Base-by-base conservation (phyloP, 495 filamentous ascomycete genomes). In the Aspergillus nidulans region DNA sequence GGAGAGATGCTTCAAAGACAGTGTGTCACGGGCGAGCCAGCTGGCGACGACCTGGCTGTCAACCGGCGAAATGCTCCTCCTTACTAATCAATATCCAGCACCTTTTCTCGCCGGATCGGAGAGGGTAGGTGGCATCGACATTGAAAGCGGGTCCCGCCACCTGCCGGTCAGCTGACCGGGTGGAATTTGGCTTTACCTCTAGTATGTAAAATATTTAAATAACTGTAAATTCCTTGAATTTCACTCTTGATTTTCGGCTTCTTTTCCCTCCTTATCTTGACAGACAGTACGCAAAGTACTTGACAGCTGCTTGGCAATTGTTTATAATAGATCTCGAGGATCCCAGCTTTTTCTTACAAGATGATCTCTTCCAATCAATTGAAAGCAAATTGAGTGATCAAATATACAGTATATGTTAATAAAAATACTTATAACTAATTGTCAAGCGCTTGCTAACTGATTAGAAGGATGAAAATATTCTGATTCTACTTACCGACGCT, bases 121-220 rank as follows among this genome's bases (percentile, higher is more conserved):
- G 47, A 49, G 47, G 47, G 47, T 49, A 49, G 32, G 47, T 49
- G 47, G 47, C 28, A 36, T 49, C 47, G 47, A 49, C 47, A 36
- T 49, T 32, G 26, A 49, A 49, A 49, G 47, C 47, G 47, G 47
- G 47, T 49, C 47, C 28, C 47, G 47, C 47, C 47, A 49, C 47
- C 32, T 18, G 47, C 28, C 10, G 39, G 47, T 49, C 32, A 49
- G 26, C 47, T 49, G 47, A 49, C 47, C 26, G 32, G 16, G 47
- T 49, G 47, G 47, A 49, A 49, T 49, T 49, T 49, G 47, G 15
- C 32, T 13, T 49, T 49, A 49, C 47, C 47, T 18, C 47, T 49
- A 49, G 47, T 49, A 49, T 49, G 47, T 49, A 49, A 49, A 49
- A 49, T 21, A 49, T 49, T 38, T 49, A 49, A 49, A 49, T 49